These are phyloP conservation scores for Melaleuca alternifolia DNA, from an alignment of 345 rosid genomes.

Conservation along the genomic window DNA sequence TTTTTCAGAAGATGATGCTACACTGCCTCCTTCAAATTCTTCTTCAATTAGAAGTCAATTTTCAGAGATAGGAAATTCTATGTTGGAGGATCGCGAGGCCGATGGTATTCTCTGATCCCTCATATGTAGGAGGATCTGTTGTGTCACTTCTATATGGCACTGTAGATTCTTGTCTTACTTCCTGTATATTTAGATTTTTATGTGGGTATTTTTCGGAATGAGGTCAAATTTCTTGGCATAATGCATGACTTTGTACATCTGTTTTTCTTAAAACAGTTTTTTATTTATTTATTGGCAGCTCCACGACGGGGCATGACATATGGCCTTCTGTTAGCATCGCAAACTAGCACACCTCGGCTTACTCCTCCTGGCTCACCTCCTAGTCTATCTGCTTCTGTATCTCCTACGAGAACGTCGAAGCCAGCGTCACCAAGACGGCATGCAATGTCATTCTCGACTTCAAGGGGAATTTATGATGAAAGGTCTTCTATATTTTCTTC, in stretches of 20 bases:
- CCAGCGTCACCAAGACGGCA: constrained; percentile 73
- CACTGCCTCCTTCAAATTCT: constrained; percentile 33
- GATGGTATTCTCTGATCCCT: constrained; percentile 27
- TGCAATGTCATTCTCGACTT: constrained; percentile 65
- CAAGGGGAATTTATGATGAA: constrained; percentile 67
- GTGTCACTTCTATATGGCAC: background rate
- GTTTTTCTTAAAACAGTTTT: background rate
- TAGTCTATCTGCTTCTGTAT: constrained; percentile 57
- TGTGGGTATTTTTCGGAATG: background rate
- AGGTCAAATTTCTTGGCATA: background rate
- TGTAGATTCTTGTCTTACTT: background rate
- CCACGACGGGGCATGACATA: constrained; percentile 31
- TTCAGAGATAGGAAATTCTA: constrained; percentile 42
- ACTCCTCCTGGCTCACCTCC: constrained; percentile 95
- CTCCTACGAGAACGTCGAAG: constrained; percentile 69
- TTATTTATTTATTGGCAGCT: constrained; percentile 22
- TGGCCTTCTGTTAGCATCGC: constrained; percentile 40
- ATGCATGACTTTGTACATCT: background rate
- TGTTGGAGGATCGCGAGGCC: constrained; percentile 31
- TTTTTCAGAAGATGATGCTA: constrained; percentile 51
- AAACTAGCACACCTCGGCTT: constrained; percentile 58
- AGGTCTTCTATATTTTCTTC: constrained; percentile 51
- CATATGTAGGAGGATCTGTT: background rate
- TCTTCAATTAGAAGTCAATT: constrained; percentile 44
- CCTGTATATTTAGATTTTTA: background rate